Evolutionary conservation across 192 early-diverging fungal genomes (phyloP), one percentile per base, ranked within the genome.

Genomic region (Entomortierella parvispora): DNA sequence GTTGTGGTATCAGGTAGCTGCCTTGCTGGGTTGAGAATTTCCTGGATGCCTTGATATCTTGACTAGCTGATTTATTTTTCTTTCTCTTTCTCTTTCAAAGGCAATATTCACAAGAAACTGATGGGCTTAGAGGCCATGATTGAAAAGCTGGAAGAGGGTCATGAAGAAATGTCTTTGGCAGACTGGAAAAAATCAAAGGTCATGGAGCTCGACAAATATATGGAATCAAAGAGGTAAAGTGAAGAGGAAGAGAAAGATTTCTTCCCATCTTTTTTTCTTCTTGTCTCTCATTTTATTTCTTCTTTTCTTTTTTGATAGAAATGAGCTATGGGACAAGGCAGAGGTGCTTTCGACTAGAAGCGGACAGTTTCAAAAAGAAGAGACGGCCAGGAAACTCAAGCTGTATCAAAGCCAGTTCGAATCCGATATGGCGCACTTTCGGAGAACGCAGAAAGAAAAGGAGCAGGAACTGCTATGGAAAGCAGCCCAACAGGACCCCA

Each of bases 311-410:
- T 0, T 1, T 12, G 14, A 44, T 18, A 74, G 66, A 25, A 77
- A 63, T 18, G 65, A 77, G 12, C 49, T 77, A 1, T 77, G 74
- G 74, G 66, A 77, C 23, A 77, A 77, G 47, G 74, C 74, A 8
- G 74, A 77, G 42, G 20, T 68, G 26, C 32, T 77, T 6, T 67
- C 74, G 14, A 64, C 26, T 1, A 57, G 74, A 20, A 68, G 61
- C 25, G 54, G 64, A 32, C 74, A 77, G 43, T 68, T 68, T 33
- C 74, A 77, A 18, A 68, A 68, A 22, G 74, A 77, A 52, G 74
- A 77, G 33, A 59, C 74, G 2, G 66, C 48, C 1, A 43, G 74
- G 15, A 77, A 77, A 40, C 37, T 77, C 11, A 22, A 28, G 18
- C 49, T 47, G 10, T 77, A 77, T 25, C 65, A 77, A 40, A 77